These are phyloP conservation scores for Paramecium sexaurelia DNA, from an alignment of 73 alveolate species.

Conservation along the genomic window DNA sequence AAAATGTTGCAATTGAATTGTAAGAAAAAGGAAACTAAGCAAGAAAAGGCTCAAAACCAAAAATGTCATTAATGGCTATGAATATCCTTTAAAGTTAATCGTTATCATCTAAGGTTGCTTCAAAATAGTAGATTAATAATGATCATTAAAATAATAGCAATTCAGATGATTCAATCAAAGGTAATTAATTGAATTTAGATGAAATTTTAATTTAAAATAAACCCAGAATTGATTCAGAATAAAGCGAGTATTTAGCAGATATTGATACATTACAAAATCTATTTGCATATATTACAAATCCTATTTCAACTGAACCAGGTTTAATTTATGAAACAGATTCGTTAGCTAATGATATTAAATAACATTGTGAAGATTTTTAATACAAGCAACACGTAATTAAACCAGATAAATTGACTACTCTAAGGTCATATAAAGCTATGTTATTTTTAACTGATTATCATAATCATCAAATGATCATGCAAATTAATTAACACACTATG, in stretches of 20 bases:
- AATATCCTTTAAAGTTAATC: background rate
- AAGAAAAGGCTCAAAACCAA: conserved; percentile 8
- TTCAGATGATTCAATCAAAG: background rate
- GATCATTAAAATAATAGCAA: background rate
- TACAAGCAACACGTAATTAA: background rate
- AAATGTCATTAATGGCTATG: conserved; percentile 15
- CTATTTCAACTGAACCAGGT: conserved; percentile 17
- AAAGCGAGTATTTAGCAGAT: background rate
- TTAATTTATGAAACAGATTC: background rate
- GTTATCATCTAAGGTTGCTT: background rate
- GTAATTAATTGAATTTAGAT: background rate
- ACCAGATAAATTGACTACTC: conserved; percentile 11
- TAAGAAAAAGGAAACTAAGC: background rate
- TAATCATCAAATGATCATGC: background rate
- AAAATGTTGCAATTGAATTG: conserved; percentile 8
- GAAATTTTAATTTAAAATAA: background rate
- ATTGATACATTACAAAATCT: background rate
- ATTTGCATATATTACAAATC: conserved; percentile 13
- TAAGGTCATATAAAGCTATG: conserved; percentile 40
- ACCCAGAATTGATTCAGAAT: conserved; percentile 36
- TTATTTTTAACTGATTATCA: conserved; percentile 10
- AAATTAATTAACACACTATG: background rate
- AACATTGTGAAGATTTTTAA: background rate
- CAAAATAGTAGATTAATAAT: background rate
- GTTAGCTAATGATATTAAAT: background rate